Percentiles rank a stretch among this genome's conserved stretches.
Conservation (phyloP, 176 grass and related monocot species). For the Aegilops sharonensis region DNA sequence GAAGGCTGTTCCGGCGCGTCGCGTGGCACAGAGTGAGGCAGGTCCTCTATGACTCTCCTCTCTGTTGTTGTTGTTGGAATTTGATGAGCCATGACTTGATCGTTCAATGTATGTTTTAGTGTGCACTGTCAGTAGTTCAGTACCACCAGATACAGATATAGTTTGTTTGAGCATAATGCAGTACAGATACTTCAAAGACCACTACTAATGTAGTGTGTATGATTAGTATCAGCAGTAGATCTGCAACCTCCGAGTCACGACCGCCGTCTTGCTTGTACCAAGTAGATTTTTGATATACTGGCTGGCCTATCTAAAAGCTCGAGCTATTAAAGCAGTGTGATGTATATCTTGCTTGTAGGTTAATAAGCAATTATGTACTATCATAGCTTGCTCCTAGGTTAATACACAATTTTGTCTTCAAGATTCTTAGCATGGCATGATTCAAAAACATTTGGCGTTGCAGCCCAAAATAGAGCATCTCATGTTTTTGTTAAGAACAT, state of each 20-base stretch:
- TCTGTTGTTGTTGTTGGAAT: conserved; percentile 22
- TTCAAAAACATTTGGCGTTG: background rate
- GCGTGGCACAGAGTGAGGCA: conserved; percentile 93
- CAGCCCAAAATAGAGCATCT: background rate
- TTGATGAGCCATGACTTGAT: background rate
- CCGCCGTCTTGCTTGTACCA: background rate
- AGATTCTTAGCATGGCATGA: background rate
- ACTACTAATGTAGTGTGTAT: background rate
- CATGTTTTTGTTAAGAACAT: background rate
- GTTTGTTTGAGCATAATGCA: background rate
- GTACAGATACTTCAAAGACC: background rate
- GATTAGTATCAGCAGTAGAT: background rate
- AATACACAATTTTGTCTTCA: background rate
- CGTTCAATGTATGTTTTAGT: background rate
- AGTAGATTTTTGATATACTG: background rate
- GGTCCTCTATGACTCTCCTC: conserved; percentile 66
- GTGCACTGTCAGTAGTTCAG: background rate
- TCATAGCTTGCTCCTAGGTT: background rate
- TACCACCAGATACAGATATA: background rate
- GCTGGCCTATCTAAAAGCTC: background rate
- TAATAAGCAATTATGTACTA: background rate
- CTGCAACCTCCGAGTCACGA: background rate
- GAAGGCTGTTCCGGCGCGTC: conserved; percentile 73
- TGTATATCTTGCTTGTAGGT: background rate
- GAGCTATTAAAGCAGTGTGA: conserved; percentile 3